Conservation (phyloP, 768 basidiomycete genomes). For the Boletellus sp. region DNA sequence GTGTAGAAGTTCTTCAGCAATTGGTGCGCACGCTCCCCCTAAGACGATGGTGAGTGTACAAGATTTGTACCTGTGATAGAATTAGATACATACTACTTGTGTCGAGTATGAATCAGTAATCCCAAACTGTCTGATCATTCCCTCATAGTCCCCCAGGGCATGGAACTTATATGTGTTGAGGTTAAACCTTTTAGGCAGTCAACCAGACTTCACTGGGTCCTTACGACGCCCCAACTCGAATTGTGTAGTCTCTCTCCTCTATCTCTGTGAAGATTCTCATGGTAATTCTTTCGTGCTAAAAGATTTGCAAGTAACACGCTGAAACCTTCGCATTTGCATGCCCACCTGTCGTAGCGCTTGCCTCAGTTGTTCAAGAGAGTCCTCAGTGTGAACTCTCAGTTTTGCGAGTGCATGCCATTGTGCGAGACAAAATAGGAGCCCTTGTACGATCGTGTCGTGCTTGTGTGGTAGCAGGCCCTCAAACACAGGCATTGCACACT, state of each 20-base stretch:
- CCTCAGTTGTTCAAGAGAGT: neutral
- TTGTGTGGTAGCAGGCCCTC: slow-evolving; percentile 34
- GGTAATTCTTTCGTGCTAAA: neutral
- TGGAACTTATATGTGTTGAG: too few species aligned
- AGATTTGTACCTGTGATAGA: too few species aligned
- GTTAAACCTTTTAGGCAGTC: too few species aligned
- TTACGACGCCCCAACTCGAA: neutral
- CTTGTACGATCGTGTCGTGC: slow-evolving; percentile 20
- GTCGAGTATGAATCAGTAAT: too few species aligned
- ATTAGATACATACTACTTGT: too few species aligned
- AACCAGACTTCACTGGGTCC: too few species aligned
- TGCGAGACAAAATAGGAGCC: slow-evolving; percentile 19
- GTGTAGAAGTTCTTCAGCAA: too few species aligned
- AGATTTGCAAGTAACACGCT: neutral
- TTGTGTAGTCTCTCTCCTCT: neutral
- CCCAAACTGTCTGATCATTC: too few species aligned
- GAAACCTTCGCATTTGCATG: neutral
- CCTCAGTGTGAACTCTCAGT: neutral
- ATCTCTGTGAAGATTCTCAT: neutral
- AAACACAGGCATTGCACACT: slow-evolving; percentile 38
- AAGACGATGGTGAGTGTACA: too few species aligned
- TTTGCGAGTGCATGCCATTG: slow-evolving; percentile 17
- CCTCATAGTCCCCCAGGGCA: too few species aligned
- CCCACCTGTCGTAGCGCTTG: neutral
- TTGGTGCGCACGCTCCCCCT: too few species aligned